Conservation (phyloP, 73 alveolate species). For the Uronychia binucleata region DNA sequence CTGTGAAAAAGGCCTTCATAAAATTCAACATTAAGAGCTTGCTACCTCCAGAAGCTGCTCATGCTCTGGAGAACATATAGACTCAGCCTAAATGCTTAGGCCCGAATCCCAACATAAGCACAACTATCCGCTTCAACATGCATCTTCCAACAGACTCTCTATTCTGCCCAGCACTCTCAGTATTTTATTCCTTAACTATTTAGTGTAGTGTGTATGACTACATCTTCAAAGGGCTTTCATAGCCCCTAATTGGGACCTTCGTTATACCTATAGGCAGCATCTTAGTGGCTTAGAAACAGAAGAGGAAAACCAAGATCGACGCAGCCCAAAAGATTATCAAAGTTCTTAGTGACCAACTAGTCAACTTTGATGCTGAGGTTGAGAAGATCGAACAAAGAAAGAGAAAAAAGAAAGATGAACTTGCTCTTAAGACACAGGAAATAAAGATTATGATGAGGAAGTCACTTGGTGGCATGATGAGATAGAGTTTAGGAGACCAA, state of each 20-base stretch:
- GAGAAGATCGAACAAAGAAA: not conserved
- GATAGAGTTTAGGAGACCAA: not conserved
- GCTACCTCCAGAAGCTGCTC: conserved; percentile 61
- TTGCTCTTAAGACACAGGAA: conserved; percentile 1
- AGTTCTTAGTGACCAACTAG: not conserved
- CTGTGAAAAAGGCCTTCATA: conserved; percentile 95
- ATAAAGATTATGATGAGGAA: conserved; percentile 6
- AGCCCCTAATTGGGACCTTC: conserved; percentile 94
- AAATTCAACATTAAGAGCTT: conserved; percentile 66
- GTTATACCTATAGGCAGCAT: conserved; percentile 78
- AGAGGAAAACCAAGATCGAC: conserved; percentile 19
- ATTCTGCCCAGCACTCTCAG: conserved; percentile 59
- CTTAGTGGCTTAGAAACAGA: conserved; percentile 13
- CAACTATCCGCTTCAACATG: conserved; percentile 85
- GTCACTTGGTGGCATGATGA: not conserved
- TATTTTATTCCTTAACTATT: conserved; percentile 18
- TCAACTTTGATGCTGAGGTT: not conserved
- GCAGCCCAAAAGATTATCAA: not conserved
- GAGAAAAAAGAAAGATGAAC: conserved; percentile 21
- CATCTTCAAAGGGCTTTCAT: conserved; percentile 85
- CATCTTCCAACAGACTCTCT: conserved; percentile 74
- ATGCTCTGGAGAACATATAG: conserved; percentile 50
- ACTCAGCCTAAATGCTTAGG: conserved; percentile 97
- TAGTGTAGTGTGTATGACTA: conserved; percentile 89
- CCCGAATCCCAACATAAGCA: conserved; percentile 91